Conservation (phyloP, 2,329 filamentous ascomycete genomes). For the Trichoderma hamatum region DNA sequence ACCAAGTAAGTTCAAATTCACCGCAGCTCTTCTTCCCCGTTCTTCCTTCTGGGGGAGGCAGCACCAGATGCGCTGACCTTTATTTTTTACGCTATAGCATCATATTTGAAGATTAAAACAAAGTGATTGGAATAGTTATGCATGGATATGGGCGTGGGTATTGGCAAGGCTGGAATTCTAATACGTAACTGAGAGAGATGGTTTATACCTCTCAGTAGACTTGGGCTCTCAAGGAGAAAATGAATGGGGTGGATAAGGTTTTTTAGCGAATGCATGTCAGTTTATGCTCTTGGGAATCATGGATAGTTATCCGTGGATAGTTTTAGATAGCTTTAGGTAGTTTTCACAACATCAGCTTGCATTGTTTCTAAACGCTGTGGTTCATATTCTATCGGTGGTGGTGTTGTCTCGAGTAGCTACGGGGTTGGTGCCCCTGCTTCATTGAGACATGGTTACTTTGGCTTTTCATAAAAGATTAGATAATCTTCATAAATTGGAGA, state of each 20-base stretch:
- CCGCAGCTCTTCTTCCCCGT: neutral
- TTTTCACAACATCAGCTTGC: neutral
- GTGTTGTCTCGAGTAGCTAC: neutral
- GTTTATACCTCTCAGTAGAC: neutral
- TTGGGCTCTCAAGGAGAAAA: constrained; percentile 3
- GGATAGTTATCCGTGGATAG: neutral
- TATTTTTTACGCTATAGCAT: neutral
- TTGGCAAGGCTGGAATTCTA: neutral
- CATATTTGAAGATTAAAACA: neutral
- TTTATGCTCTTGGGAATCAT: neutral
- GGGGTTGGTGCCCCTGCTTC: neutral
- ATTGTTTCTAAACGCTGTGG: neutral
- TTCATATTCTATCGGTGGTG: neutral
- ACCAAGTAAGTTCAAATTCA: neutral
- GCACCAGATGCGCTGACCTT: neutral
- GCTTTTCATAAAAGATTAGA: neutral
- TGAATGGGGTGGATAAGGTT: neutral
- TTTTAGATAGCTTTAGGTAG: neutral
- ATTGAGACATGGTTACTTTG: neutral
- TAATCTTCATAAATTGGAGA: neutral
- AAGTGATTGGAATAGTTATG: neutral
- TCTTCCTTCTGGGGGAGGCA: neutral
- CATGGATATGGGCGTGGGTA: neutral
- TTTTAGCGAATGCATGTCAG: neutral
- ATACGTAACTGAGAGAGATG: neutral